Evolutionary conservation across 1,139 yeast genomes (phyloP).

Genomic region (Debaryomyces udenii): DNA sequence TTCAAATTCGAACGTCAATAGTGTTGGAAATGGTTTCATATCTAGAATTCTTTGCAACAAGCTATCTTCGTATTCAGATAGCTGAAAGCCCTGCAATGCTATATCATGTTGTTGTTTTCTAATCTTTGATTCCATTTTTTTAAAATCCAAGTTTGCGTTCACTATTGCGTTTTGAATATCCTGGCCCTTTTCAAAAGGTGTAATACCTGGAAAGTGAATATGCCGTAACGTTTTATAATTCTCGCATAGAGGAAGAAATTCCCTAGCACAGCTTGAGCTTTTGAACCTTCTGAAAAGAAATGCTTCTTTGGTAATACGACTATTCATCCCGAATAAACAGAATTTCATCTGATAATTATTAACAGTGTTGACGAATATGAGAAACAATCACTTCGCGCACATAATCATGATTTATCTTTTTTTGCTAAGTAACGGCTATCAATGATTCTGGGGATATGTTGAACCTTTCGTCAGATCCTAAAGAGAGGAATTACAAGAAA

Average conservation of each 20-base stretch:
- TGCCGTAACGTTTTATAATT: conserved; percentile 54
- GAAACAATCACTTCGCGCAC: too few relatives aligned
- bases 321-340: neutral
- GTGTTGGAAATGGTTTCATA: conserved; percentile 62
- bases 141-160: conserved; percentile 63
- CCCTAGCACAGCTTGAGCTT: conserved; percentile 19
- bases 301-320: neutral
- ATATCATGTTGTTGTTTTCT: conserved; percentile 40
- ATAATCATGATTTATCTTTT: too few relatives aligned
- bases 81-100: conserved; percentile 40
- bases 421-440: too few relatives aligned
- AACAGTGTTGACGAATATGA: too few relatives aligned
- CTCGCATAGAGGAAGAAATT: conserved; percentile 36
- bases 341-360: too few relatives aligned
- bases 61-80: conserved; percentile 49
- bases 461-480: too few relatives aligned
- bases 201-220: conserved; percentile 59
- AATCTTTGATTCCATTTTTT: conserved; percentile 55
- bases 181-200: conserved; percentile 62
- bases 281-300: conserved; percentile 11
- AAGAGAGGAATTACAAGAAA: neutral
- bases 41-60: conserved; percentile 47
- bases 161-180: conserved; percentile 64
- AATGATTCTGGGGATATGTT: too few relatives aligned
- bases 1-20: conserved; percentile 78